Evolutionary conservation across 108 stramenopile species (phyloP), one percentile per base, ranked within the genome.

Genomic region (Skeletonema potamos): DNA sequence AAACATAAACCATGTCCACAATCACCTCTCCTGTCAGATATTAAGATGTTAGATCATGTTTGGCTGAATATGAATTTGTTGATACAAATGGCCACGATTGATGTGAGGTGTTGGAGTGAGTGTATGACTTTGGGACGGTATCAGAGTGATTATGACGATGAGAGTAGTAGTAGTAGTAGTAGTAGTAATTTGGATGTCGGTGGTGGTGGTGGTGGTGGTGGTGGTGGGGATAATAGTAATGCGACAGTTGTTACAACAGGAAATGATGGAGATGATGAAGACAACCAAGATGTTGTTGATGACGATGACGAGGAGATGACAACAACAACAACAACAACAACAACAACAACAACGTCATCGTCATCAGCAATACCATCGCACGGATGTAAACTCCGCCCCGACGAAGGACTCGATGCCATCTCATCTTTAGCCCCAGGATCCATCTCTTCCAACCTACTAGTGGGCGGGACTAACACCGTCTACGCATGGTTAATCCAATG

Each of bases 401-500:
- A 91, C 54, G 94, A 92, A 79, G 94, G 94, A 11, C 63, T 95
- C 30, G 91, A 92, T 84, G 87, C 89, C 12, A 92, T 95, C 54
- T 76, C 82, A 6, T 84, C 83, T n/a, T 68, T 95, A 41, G 84
- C 89, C 32, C 90, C 91, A 18, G 89, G 87, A 41, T 82, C 88
- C 8, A 74, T 91, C 32, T 81, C 88, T 6, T 68, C 82, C 10
- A 58, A 83, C 9, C 44, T 91, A 34, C 79, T 96, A 10, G 83
- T 92, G 8, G 95, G 91, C 8, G 86, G 88, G 0, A 89, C 89
- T 12, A 96, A 93, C 63, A 93, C 95, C 8, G 90, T 96, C 17
- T 96, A 92, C 73, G 86, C 92, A 10, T 92, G 90, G 89, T 66
- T 96, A 30, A 90, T 90, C 41, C 89, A 92, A 71, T 96, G 91